A percentile compares a stretch with the other conserved stretches of the same genome.
These are phyloP conservation scores for Graphilbum fragrans DNA, from an alignment of 2,329 filamentous ascomycete species.

Conservation along the genomic window DNA sequence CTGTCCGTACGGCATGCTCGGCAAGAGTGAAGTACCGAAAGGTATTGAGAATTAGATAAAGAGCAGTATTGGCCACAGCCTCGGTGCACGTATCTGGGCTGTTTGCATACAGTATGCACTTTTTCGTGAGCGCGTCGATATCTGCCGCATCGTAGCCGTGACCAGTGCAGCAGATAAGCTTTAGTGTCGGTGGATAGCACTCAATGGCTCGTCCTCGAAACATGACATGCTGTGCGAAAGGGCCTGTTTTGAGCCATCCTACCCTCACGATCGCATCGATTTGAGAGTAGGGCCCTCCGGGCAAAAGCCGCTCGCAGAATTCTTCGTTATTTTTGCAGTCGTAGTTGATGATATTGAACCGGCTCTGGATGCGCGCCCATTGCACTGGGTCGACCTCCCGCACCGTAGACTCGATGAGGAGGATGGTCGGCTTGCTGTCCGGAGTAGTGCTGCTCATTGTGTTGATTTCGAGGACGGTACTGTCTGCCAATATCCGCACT, in stretches of 20 bases:
- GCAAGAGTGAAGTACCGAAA: conserved; percentile 14
- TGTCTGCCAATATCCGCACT: no score
- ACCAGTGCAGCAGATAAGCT: conserved; percentile 13
- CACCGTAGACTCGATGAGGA: conserved; percentile 1
- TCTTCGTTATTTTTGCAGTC: conserved; percentile 12
- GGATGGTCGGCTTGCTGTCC: not conserved
- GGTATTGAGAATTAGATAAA: conserved; percentile 13
- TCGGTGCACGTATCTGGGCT: conserved; percentile 15
- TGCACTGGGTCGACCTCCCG: conserved; percentile 1
- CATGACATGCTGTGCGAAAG: conserved; percentile 15
- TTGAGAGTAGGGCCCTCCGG: conserved; percentile 15
- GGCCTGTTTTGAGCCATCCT: conserved; percentile 19
- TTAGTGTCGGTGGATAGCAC: conserved; percentile 11
- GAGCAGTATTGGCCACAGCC: conserved; percentile 15
- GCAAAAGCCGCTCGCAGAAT: conserved; percentile 14
- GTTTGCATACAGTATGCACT: conserved; percentile 15
- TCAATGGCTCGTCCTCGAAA: conserved; percentile 13
- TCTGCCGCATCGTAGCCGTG: conserved; percentile 16
- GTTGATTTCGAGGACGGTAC: no score
- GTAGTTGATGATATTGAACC: conserved; percentile 10
- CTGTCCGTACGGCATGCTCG: conserved; percentile 11
- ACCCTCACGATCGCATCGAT: conserved; percentile 18
- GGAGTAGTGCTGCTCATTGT: not conserved
- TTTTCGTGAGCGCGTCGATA: conserved; percentile 9
- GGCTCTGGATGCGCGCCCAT: not conserved